Evolutionary conservation across 2,329 filamentous ascomycete species (phyloP).

Genomic region (Trichophyton schoenleinii): DNA sequence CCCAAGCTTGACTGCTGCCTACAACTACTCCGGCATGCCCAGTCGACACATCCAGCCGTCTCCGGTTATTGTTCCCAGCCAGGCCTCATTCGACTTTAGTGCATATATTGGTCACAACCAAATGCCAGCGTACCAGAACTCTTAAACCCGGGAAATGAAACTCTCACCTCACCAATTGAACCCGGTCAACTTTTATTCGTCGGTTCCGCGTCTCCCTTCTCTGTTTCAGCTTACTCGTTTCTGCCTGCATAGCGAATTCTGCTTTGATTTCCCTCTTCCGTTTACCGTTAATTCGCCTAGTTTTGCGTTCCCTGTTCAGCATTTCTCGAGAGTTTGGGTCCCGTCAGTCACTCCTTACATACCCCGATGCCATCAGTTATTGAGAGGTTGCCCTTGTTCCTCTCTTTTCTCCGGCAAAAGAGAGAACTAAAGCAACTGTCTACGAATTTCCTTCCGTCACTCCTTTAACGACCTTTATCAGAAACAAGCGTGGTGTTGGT

Average conservation of each 20-base stretch:
- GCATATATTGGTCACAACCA: constrained; percentile 19
- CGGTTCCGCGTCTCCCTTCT: background rate
- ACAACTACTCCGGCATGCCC: constrained; percentile 20
- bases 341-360: constrained; percentile 14
- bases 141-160: background rate
- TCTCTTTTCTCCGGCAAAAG: background rate
- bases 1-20: constrained; percentile 19
- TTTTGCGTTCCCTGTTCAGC: constrained; percentile 2
- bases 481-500: constrained; percentile 17
- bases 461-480: constrained; percentile 18
- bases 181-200: background rate
- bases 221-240: background rate
- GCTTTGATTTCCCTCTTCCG: background rate
- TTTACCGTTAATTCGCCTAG: background rate
- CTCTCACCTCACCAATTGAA: background rate
- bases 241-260: constrained; percentile 3
- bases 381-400: background rate
- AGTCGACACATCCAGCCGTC: constrained; percentile 22
- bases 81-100: constrained; percentile 30
- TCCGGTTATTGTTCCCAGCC: constrained; percentile 10
- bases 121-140: constrained; percentile 16
- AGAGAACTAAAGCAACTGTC: constrained; percentile 6
- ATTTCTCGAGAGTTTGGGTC: constrained; percentile 14
- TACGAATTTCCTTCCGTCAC: constrained; percentile 23
- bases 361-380: constrained; percentile 12